Evolutionary conservation across 2,329 filamentous ascomycete genomes (phyloP), one percentile per base, ranked within the genome.

Genomic region (Fusarium kyushuense): DNA sequence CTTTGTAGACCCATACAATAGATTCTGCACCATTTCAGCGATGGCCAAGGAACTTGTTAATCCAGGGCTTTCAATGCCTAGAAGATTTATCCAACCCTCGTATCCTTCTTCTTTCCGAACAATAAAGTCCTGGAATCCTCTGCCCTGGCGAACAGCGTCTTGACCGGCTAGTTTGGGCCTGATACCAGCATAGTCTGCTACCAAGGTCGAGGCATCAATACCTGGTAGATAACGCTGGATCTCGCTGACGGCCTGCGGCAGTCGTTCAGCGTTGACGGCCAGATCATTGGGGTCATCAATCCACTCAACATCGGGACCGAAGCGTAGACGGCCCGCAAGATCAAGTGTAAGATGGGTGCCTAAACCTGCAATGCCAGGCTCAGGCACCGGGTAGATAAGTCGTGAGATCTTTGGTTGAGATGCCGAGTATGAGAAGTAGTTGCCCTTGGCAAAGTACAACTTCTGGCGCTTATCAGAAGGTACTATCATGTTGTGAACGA

Each of bases 221-320:
- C 81, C 84, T 0, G 96, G 96, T 5, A 99, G 82, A 76, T 97
- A 99, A 10, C 84, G 84, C 70, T 85, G 82, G 59, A 99, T 97
- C 74, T 93, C 92, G 13, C 82, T 82, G 0, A 97, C 78, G 0
- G 94, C 94, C 38, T 87, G 83, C 3, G 81, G 77, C 56, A 97
- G 81, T 14, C 92, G 84, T 23, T 82, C 82, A 2, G 83, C 80
- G 69, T 88, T 93, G 17, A 92, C 90, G 3, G 83, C 82, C n/a
- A 97, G 83, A 73, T 97, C 89, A 11, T 81, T 79, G 0, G 93
- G 88, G 2, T 84, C 81, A 48, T 90, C 86, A 1, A 97, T 90
- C 96, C 96, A 98, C 78, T 98, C 93, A 16, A 97, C 92, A 76
- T 99, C 96, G 0, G 96, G 96, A 0, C 96, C 96, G 78, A 99